Base-by-base conservation (phyloP, 1,284 basidiomycete species). In the Irpex rosettiformis region DNA sequence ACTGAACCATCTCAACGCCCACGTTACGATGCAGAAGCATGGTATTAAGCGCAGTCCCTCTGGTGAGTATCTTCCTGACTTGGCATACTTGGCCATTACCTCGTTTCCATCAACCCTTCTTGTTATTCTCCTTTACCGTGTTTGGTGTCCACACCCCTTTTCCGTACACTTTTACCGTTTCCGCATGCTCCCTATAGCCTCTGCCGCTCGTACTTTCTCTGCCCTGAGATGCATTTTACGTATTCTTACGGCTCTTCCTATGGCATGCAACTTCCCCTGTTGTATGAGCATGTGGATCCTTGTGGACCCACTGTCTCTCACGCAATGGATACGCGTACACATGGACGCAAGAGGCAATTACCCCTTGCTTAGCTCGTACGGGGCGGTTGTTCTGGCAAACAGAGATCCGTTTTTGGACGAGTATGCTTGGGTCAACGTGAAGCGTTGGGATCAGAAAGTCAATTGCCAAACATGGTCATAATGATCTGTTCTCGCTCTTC, bases 21-120 rank as follows among this genome's bases (percentile, higher is more conserved):
- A 96, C 72, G 91, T 96, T 62, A 89, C 86, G 22, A 94, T 95
- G 91, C 94, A 95, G 73, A 92, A 91, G 73, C 93, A 96, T 69
- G 93, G 93, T 43, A 58, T 77, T 16, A 95, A 94, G 74, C 83
- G 93, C 55, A 89, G 83, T 70, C 93, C 94, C 6, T 84, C 82
- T 62, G 91, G 92, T 94, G 67, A 71, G 85, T 78, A 27, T 54
- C 55, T 40, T 45, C 57, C 60, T 62, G 54, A 30, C 33, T 40
- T n/a, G 33, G 33, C n/a, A n/a, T n/a, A n/a, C n/a, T n/a, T 40
- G 13, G 33, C 33, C 33, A 40, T 52, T 59, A 55, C 30, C 45
- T 49, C 57, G 25, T 47, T 3, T 18, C 10, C 43, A 3, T 21
- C 43, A 18, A 7, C 48, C 48, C 11, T 51, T 3, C 28, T 28